Evolutionary conservation across 495 filamentous ascomycete species (phyloP), one percentile per base, ranked within the genome.

Genomic region (Penicillium nucicola): DNA sequence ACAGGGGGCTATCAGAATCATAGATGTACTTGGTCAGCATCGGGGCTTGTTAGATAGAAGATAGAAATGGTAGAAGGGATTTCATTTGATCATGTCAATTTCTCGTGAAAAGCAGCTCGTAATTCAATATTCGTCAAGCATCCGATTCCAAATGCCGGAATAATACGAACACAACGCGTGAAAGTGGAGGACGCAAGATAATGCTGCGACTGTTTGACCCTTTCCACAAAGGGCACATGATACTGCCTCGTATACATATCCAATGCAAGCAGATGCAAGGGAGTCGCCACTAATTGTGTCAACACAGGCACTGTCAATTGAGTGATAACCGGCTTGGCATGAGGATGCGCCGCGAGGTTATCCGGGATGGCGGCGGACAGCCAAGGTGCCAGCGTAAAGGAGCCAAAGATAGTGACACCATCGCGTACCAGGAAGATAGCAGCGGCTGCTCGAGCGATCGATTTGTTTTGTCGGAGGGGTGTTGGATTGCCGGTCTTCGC

Each of bases 381-480:
- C 19, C 45, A 50, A 0, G 63, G 59, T 0, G 67, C 63, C 14
- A 72, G 59, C 3, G 65, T 70, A 14, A 72, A 72, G 0, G 64
- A 72, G 0, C 66, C 68, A 37, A 65, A 71, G 25, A 72, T 71
- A 11, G 69, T 72, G 0, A 70, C 55, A 32, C 60, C 55, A 40
- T 72, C 69, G 13, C 69, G 67, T 13, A 68, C 10, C 0, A 87
- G 78, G 68, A 95, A 93, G 2, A 63, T 53, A 23, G 57, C 57
- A 15, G 59, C 61, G 4, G 59, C 64, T 5, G 61, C 45, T 20
- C 42, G 49, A 4, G 64, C 54, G 6, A 57, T 41, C 15, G 52
- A 43, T 15, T 42, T 35, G 17, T 47, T 50, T 14, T 60, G 52
- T 15, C 52, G 31, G n/a, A 54, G 31, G 1, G 34, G 44, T 5